These are phyloP conservation scores for Fragaria iinumae DNA, from an alignment of 306 rosid species.

Conservation along the genomic window DNA sequence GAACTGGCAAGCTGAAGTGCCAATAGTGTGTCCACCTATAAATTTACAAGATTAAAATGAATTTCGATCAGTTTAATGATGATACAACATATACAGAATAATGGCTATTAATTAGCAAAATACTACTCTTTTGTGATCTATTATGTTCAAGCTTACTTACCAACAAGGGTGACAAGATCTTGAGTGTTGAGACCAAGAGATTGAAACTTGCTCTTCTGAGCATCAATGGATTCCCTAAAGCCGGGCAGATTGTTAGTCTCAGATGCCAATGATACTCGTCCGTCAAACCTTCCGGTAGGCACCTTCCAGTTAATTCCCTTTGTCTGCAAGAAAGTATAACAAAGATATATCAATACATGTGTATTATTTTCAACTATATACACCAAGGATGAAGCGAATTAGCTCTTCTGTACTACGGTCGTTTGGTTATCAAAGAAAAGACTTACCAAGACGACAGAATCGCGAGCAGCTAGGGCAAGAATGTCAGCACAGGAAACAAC, in stretches of 20 bases:
- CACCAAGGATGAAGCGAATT: not conserved
- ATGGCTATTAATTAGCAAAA: not conserved
- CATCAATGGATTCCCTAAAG: not conserved
- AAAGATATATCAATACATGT: not conserved
- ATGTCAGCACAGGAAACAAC: conserved; percentile 29
- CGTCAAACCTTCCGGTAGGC: conserved; percentile 19
- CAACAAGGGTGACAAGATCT: conserved; percentile 22
- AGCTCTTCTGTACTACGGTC: not conserved
- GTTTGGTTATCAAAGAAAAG: not conserved
- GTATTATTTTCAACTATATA: not conserved
- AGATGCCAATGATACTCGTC: conserved; percentile 12
- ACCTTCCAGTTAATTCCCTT: conserved; percentile 14
- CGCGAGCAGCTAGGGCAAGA: conserved; percentile 29
- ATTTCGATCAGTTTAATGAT: not conserved
- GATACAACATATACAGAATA: not conserved
- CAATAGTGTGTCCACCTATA: conserved; percentile 66
- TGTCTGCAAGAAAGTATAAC: conserved; percentile 1
- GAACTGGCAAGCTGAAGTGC: conserved; percentile 48
- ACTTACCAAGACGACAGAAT: conserved; percentile 24
- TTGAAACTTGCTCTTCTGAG: conserved; percentile 13
- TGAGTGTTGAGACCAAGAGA: conserved; percentile 9
- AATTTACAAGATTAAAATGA: not conserved
- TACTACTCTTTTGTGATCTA: not conserved
- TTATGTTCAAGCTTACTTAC: not conserved
- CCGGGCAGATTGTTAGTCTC: conserved; percentile 10